A percentile compares a stretch with the other conserved stretches of the same genome.
phyloP scores from a whole-genome alignment of 1,284 basidiomycete genomes.

The Cutaneotrichosporon cyanovorans region DNA sequence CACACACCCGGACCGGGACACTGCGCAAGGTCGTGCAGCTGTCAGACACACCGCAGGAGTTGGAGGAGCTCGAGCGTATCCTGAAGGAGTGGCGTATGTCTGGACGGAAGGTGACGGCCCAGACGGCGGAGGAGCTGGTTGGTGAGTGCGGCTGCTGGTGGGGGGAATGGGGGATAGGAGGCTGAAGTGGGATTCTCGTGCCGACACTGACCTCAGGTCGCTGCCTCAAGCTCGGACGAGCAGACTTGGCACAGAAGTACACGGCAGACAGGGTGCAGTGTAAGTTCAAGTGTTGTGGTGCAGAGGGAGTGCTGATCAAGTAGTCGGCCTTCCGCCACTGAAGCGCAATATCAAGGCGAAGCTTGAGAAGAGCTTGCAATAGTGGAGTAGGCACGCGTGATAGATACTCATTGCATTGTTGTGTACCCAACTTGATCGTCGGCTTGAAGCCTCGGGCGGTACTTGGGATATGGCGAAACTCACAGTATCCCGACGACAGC shows the following conservation, averaged over 20 bases:
- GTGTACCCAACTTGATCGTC: too few species aligned
- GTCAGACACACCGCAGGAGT: slow-evolving; percentile 12
- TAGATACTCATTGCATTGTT: too few species aligned
- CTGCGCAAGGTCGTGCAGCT: slow-evolving; percentile 18
- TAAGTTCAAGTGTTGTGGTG: neutral
- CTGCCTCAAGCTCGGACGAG: slow-evolving; percentile 17
- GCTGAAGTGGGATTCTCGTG: neutral
- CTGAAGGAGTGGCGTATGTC: slow-evolving; percentile 14
- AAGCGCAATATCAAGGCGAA: too few species aligned
- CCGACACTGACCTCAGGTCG: slow-evolving; percentile 11
- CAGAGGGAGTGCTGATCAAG: too few species aligned
- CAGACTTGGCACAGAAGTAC: slow-evolving; percentile 16
- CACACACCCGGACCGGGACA: slow-evolving; percentile 3
- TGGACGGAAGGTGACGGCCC: slow-evolving; percentile 9
- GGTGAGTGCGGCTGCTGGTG: too few species aligned
- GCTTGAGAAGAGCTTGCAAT: too few species aligned
- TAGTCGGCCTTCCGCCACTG: too few species aligned
- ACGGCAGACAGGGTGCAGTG: slow-evolving; percentile 11
- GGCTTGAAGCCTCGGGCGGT: too few species aligned
- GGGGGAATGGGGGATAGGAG: neutral
- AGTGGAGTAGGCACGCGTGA: too few species aligned
- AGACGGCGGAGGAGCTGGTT: slow-evolving; percentile 18
- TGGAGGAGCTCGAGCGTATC: slow-evolving; percentile 12
- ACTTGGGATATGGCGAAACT: too few species aligned
- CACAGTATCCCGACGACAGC: too few species aligned